These are phyloP conservation scores for Candida endomychidarum DNA, from an alignment of 805 yeast species.

Conservation along the genomic window DNA sequence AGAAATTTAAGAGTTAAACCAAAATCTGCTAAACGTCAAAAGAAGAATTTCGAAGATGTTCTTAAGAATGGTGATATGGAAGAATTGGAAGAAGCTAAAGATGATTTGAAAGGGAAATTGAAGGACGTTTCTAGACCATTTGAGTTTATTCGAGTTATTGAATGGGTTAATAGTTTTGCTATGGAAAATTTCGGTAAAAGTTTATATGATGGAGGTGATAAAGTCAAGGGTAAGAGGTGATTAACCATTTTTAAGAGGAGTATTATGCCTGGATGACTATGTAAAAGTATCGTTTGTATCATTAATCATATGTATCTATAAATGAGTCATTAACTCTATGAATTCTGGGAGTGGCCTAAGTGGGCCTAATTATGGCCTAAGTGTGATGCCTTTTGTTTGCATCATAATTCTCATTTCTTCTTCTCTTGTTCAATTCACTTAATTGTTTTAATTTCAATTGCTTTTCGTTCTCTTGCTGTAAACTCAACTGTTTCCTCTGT, in stretches of 20 bases:
- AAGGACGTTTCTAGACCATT: conserved; percentile 35
- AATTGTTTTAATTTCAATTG: conserved; percentile 29
- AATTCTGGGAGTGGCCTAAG: too few species aligned
- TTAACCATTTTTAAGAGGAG: neutral
- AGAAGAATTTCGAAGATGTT: conserved; percentile 30
- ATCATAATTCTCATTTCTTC: neutral
- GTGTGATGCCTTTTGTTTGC: neutral
- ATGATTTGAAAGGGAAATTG: conserved; percentile 30
- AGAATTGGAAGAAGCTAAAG: conserved; percentile 24
- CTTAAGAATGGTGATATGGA: conserved; percentile 26
- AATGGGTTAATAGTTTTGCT: conserved; percentile 65
- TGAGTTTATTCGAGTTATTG: conserved; percentile 47
- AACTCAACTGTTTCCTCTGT: conserved; percentile 22
- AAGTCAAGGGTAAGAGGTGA: conserved; percentile 18
- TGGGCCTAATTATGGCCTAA: too few species aligned
- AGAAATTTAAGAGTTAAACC: conserved; percentile 30
- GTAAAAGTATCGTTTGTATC: too few species aligned
- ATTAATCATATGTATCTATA: conserved; percentile 1
- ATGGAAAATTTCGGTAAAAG: conserved; percentile 49
- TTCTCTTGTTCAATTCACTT: conserved; percentile 25
- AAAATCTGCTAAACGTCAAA: conserved; percentile 32
- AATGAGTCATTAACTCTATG: too few species aligned
- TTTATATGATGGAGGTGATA: conserved; percentile 58
- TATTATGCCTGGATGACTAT: too few species aligned
- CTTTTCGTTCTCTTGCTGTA: conserved; percentile 27